These are phyloP conservation scores for Ceratorhiza oryzae-sativae DNA, from an alignment of 1,284 basidiomycete species.

Conservation along the genomic window DNA sequence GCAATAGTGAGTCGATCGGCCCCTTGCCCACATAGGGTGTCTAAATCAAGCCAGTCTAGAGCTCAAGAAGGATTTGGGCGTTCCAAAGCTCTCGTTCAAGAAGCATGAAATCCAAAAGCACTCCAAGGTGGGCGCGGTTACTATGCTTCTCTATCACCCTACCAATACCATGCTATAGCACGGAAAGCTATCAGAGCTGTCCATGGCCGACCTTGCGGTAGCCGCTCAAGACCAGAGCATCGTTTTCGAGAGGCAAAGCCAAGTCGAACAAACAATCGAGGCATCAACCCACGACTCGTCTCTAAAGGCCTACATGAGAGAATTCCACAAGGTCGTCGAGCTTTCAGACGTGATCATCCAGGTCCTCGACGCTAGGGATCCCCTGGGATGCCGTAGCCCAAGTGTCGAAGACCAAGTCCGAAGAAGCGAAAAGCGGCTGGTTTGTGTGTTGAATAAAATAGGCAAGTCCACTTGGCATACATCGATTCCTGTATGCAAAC, in stretches of 20 bases:
- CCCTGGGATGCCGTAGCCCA: slow-evolving; percentile 85
- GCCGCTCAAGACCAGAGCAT: slow-evolving; percentile 37
- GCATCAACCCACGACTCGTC: slow-evolving; percentile 14
- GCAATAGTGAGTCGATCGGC: neutral
- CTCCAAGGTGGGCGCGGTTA: slow-evolving; percentile 57
- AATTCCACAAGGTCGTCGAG: slow-evolving; percentile 90
- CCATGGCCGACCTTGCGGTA: slow-evolving; percentile 8
- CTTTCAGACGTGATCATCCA: slow-evolving; percentile 88
- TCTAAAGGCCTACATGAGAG: slow-evolving; percentile 40
- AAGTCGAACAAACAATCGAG: slow-evolving; percentile 12
- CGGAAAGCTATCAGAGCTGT: neutral
- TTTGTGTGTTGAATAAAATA: slow-evolving; percentile 93
- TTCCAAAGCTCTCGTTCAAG: slow-evolving; percentile 70
- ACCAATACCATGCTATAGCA: neutral
- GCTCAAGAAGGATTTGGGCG: slow-evolving; percentile 81
- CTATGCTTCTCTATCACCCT: slow-evolving; percentile 41
- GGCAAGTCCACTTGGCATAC: slow-evolving; percentile 60
- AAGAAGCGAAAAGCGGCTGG: slow-evolving; percentile 83
- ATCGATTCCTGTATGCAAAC: neutral
- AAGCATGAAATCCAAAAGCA: slow-evolving; percentile 57
- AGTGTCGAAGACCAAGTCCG: slow-evolving; percentile 91
- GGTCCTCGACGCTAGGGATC: slow-evolving; percentile 89
- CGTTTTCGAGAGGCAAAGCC: slow-evolving; percentile 62
- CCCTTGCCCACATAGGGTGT: neutral
- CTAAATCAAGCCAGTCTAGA: slow-evolving; percentile 54